phyloP scores from a whole-genome alignment of 208 protist genomes.

The Acanthamoeba royreba region DNA sequence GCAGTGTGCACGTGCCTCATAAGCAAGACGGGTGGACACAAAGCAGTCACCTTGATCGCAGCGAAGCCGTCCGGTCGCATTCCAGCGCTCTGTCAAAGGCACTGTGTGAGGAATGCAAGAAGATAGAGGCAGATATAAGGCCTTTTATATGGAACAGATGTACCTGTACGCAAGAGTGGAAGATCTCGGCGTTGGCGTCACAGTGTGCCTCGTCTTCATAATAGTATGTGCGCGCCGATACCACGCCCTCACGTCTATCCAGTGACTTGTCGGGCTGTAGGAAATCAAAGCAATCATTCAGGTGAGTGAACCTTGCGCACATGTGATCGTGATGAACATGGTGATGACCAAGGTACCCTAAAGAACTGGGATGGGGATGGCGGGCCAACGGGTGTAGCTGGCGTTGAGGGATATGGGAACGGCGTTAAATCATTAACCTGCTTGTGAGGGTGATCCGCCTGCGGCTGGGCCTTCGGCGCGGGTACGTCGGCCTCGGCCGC shows the following conservation, averaged over 20 bases:
- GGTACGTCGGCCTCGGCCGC: conserved; percentile 88
- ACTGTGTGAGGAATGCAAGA: neutral
- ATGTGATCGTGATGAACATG: neutral
- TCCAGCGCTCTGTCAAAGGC: conserved; percentile 66
- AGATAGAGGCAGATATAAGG: neutral
- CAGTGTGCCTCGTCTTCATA: conserved; percentile 71
- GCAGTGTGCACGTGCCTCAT: neutral
- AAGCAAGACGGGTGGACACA: conserved; percentile 71
- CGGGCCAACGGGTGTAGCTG: neutral
- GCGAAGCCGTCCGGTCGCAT: conserved; percentile 76
- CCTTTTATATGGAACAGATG: conserved; percentile 17
- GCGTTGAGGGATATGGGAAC: neutral
- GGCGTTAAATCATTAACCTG: neutral
- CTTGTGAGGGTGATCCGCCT: neutral
- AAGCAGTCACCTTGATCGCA: conserved; percentile 90
- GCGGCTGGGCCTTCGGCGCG: neutral
- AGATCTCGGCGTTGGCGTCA: conserved; percentile 90
- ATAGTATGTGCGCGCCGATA: conserved; percentile 72
- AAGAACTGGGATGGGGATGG: neutral
- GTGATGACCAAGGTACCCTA: conserved; percentile 53
- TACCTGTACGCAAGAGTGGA: conserved; percentile 89
- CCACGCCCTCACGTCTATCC: conserved; percentile 15
- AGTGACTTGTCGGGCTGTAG: conserved; percentile 52
- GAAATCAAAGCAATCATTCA: conserved; percentile 74
- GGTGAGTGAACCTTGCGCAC: conserved; percentile 14